Evolutionary conservation across 768 basidiomycete genomes (phyloP).

Genomic region (Sutorius australiensis): DNA sequence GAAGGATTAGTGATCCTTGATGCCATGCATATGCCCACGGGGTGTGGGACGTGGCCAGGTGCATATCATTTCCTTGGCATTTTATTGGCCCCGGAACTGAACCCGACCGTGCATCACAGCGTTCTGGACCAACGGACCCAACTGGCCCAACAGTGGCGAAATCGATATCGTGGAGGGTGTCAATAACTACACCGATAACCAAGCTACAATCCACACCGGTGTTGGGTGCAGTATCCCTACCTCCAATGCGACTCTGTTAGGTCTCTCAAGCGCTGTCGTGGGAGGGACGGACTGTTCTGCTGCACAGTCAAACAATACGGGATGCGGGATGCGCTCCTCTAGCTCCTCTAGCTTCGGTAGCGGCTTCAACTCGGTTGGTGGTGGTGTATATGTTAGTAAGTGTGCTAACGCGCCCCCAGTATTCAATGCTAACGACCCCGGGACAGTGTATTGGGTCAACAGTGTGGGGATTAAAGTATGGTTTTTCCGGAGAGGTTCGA

Average conservation of each 20-base stretch:
- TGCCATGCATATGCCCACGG: conserved; percentile 84
- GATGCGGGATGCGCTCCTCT: conserved; percentile 73
- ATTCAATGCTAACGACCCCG: background rate
- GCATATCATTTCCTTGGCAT: conserved; percentile 1
- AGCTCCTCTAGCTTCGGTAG: conserved; percentile 69
- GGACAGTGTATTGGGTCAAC: conserved; percentile 17
- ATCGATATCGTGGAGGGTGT: conserved; percentile 87
- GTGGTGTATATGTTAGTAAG: conserved; percentile 89
- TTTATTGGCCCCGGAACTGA: background rate
- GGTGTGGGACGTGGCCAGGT: conserved; percentile 84
- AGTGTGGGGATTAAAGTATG: conserved; percentile 81
- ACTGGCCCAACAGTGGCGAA: conserved; percentile 54
- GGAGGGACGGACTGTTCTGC: conserved; percentile 72
- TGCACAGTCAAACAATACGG: conserved; percentile 64
- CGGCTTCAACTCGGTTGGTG: conserved; percentile 80
- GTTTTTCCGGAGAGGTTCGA: conserved; percentile 73
- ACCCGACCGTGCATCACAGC: conserved; percentile 21
- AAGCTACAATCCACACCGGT: conserved; percentile 78
- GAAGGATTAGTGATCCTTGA: conserved; percentile 77
- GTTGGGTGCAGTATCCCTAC: conserved; percentile 64
- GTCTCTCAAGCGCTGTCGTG: conserved; percentile 62
- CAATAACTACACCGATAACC: conserved; percentile 74
- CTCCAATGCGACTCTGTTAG: conserved; percentile 42
- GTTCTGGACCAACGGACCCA: conserved; percentile 50
- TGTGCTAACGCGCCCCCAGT: conserved; percentile 11